These are phyloP conservation scores for Davidsoniella eucalypti DNA, from an alignment of 2,329 filamentous ascomycete species.

Conservation along the genomic window DNA sequence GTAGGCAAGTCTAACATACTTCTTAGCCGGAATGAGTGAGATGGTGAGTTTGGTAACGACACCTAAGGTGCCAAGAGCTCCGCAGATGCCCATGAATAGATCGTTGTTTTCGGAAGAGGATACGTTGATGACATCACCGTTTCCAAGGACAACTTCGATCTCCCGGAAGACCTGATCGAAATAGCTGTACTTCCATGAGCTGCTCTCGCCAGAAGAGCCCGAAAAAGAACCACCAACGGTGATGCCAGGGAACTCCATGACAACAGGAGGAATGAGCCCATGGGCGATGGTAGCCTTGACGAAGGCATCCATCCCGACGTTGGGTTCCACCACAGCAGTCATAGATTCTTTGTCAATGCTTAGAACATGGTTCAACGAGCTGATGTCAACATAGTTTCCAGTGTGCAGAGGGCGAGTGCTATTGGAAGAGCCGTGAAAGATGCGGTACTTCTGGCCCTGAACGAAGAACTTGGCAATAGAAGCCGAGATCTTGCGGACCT, in stretches of 20 bases:
- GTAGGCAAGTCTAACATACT: conserved; percentile 43
- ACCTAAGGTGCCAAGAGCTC: conserved; percentile 50
- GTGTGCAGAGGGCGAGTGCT: conserved; percentile 43
- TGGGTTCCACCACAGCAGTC: conserved; percentile 51
- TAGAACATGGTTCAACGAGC: conserved; percentile 44
- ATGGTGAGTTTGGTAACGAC: conserved; percentile 48
- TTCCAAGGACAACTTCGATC: conserved; percentile 48
- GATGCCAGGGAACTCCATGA: conserved; percentile 60
- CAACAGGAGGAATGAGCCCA: conserved; percentile 45
- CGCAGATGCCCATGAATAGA: conserved; percentile 48
- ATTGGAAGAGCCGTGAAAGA: conserved; percentile 64
- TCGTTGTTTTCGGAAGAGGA: conserved; percentile 35
- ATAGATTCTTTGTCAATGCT: conserved; percentile 34
- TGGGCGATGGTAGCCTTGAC: conserved; percentile 39
- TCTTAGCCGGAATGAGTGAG: conserved; percentile 35
- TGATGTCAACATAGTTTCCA: conserved; percentile 50
- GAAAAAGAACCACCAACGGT: conserved; percentile 53
- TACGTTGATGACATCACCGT: conserved; percentile 38
- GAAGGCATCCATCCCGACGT: conserved; percentile 50
- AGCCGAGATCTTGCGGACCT: conserved; percentile 27
- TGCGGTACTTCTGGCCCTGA: conserved; percentile 42
- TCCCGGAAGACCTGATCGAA: conserved; percentile 45
- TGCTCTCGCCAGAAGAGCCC: conserved; percentile 52
- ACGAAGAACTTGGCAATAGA: conserved; percentile 29
- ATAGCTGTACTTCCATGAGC: conserved; percentile 48